Evolutionary conservation across 805 yeast species (phyloP), one percentile per base, ranked within the genome.

Genomic region (Nakazawaea molendinolei): DNA sequence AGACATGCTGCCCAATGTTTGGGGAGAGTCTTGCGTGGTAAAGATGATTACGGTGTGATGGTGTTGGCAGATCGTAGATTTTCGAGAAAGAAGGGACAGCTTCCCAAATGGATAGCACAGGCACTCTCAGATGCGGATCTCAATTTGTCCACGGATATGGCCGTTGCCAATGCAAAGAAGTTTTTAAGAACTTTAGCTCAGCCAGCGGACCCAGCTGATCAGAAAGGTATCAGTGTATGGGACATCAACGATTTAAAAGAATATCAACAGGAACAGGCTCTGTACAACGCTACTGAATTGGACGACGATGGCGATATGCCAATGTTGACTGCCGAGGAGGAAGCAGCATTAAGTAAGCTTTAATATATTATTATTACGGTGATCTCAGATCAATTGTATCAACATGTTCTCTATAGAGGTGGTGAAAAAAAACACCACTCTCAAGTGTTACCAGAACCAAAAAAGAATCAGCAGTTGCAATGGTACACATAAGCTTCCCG

Each of bases 1-100:
- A 76, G 99, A 53, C 99, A 92, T 62, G 99, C 97, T 4, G 97
- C 99, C 0, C 99, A 92, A 58, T 92, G 99, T 61, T 62, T 92
- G 51, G 99, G 99, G 8, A 77, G 99, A 54, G 98, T 92, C 37
- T 64, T 92, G 44, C 76, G 99, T 64, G 99, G 99, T 46, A 92
- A 92, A 56, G 97, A 92, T 53, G 99, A 92, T 64, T 92, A 92
- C 57, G 99, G 99, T 44, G 83, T 92, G 47, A 92, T 92, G 99
- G 97, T 92, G 28, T 62, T 92, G 43, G 98, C 98, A 0, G 99
- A 92, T 56, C 69, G 95, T 46, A 69, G 99, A 54, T 92, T 92
- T 57, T 73, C 89, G 1, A 72, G 86, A 46, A 92, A 90, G 60
- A 78, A 85, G 49, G 71, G 65, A 28, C 98, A 92, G 56, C 61